Percentiles rank a stretch among this genome's conserved stretches.
phyloP scores from a whole-genome alignment of 2,329 filamentous ascomycete genomes.

The Fusarium cyanostomum region DNA sequence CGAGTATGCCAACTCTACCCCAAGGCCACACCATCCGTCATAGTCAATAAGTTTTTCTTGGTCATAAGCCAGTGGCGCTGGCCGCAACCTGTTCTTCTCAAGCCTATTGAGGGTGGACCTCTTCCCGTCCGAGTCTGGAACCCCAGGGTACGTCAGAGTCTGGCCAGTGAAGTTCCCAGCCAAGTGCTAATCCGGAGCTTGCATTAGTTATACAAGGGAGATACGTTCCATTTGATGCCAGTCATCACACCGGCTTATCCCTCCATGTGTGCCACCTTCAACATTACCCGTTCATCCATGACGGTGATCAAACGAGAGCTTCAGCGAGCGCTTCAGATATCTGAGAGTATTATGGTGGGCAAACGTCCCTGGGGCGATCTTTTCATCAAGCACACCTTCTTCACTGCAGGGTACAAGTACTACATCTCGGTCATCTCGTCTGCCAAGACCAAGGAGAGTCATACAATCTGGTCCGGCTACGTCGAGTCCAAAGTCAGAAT shows the following conservation, averaged over 20 bases:
- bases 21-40: constrained; percentile 85
- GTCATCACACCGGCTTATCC: constrained; percentile 98
- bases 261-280: constrained; percentile 97
- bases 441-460: constrained; percentile 83
- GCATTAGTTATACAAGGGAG: constrained; percentile 75
- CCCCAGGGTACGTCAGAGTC: constrained; percentile 70
- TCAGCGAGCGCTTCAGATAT: constrained; percentile 77
- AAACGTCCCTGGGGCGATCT: constrained; percentile 86
- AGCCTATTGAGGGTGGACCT: constrained; percentile 83
- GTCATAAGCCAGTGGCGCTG: constrained; percentile 92
- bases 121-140: constrained; percentile 93
- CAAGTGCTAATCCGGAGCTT: neutral
- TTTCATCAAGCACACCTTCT: constrained; percentile 91
- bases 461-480: constrained; percentile 88
- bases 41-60: constrained; percentile 93
- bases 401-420: constrained; percentile 92
- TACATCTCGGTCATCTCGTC: constrained; percentile 90
- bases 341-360: constrained; percentile 80
- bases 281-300: constrained; percentile 88
- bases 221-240: constrained; percentile 92
- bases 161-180: neutral
- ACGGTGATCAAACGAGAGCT: constrained; percentile 85
- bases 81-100: constrained; percentile 92
- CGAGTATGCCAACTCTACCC: constrained; percentile 96
- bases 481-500: constrained; percentile 94